These are phyloP conservation scores for Venturia asperata DNA, from an alignment of 2,329 filamentous ascomycete species.

Conservation along the genomic window DNA sequence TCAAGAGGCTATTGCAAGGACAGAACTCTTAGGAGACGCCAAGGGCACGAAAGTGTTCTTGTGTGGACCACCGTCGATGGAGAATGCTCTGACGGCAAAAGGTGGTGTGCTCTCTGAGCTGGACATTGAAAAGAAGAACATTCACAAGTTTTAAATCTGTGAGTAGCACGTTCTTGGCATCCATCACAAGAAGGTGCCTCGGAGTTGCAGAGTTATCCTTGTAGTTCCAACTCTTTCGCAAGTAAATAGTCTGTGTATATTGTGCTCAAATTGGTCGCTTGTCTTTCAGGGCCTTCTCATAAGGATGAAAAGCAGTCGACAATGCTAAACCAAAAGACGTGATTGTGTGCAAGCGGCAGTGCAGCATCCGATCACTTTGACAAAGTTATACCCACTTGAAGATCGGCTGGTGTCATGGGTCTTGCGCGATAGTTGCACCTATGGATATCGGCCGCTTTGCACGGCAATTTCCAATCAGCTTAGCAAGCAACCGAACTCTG, in stretches of 20 bases:
- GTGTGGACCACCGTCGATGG: conserved; percentile 63
- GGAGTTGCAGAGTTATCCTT: neutral
- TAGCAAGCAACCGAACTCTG: neutral
- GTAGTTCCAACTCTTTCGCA: neutral
- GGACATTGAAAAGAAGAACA: conserved; percentile 51
- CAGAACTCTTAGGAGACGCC: conserved; percentile 33
- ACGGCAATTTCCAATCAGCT: neutral
- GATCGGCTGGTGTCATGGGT: neutral
- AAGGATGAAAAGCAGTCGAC: neutral
- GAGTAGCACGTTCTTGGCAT: neutral
- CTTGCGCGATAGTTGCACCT: neutral
- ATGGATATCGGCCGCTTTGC: neutral
- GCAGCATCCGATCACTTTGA: neutral
- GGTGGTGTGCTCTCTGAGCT: conserved; percentile 50
- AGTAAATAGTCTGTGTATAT: neutral
- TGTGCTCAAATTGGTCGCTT: neutral
- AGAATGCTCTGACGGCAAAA: conserved; percentile 48
- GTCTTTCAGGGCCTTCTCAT: no score
- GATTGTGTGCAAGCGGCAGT: neutral
- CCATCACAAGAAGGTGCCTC: neutral
- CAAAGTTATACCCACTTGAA: neutral
- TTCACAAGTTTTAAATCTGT: conserved; percentile 49
- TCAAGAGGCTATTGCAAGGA: conserved; percentile 40
- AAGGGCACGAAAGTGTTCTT: conserved; percentile 52
- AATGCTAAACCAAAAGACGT: neutral